These are phyloP conservation scores for Aotearoamyces nothofagi DNA, from an alignment of 2,329 filamentous ascomycete species.

Conservation along the genomic window DNA sequence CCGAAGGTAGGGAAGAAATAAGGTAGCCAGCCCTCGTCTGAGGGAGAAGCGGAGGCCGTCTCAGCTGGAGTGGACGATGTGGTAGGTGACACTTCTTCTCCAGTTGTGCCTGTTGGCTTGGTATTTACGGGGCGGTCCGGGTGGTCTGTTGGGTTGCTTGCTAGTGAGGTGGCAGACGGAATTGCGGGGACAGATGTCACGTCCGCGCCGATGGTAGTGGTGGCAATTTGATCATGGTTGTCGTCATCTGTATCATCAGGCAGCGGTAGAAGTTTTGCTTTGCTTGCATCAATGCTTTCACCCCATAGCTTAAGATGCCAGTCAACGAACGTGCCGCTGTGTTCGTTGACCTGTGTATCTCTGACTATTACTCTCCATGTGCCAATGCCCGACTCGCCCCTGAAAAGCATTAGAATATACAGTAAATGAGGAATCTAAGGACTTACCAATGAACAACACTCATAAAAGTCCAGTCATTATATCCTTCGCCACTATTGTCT, in stretches of 20 bases:
- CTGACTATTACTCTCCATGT: conserved; percentile 87
- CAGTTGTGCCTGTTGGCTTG: conserved; percentile 16
- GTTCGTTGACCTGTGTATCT: conserved; percentile 64
- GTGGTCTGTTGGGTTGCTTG: conserved; percentile 41
- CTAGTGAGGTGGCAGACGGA: conserved; percentile 27
- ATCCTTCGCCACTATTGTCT: conserved; percentile 55
- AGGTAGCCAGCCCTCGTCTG: conserved; percentile 44
- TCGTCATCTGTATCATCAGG: conserved; percentile 73
- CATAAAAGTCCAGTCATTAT: conserved; percentile 98
- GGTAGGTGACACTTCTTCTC: conserved; percentile 7
- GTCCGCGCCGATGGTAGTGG: conserved; percentile 40
- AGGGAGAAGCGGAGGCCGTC: conserved; percentile 4
- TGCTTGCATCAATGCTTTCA: conserved; percentile 62
- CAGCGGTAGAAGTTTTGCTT: conserved; percentile 63
- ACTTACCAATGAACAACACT: conserved; percentile 86
- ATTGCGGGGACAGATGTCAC: conserved; percentile 27
- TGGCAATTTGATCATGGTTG: conserved; percentile 54
- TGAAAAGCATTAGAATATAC: conserved; percentile 24
- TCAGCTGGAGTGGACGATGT: conserved; percentile 16
- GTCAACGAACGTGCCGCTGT: conserved; percentile 68
- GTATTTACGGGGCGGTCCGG: conserved; percentile 43
- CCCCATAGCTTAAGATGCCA: conserved; percentile 95
- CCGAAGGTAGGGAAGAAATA: conserved; percentile 85
- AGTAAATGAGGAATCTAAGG: conserved; percentile 1
- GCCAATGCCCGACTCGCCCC: conserved; percentile 77